These are phyloP conservation scores for Cordyceps militaris DNA, from an alignment of 2,329 filamentous ascomycete species.

Conservation along the genomic window DNA sequence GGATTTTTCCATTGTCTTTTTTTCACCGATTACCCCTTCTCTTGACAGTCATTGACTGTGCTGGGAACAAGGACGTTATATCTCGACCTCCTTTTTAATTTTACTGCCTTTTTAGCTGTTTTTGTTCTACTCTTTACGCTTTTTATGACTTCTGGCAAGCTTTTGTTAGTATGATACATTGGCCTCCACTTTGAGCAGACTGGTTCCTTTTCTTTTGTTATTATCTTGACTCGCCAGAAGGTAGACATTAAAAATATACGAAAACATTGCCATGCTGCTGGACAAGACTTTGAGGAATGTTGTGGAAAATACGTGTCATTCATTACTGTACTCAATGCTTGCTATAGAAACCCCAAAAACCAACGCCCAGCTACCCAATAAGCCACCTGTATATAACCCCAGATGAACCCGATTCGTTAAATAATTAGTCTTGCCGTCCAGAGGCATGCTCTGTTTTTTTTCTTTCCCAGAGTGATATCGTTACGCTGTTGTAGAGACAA, in stretches of 20 bases:
- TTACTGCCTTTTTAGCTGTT: not conserved
- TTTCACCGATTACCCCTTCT: not conserved
- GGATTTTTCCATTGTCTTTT: not conserved
- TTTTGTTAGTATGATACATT: conserved; percentile 2
- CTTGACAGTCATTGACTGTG: not conserved
- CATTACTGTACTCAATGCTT: too few species aligned
- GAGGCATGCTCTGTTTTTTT: too few species aligned
- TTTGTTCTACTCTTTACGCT: not conserved
- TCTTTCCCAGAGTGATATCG: too few species aligned
- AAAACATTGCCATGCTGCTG: not conserved
- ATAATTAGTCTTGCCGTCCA: too few species aligned
- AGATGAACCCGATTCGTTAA: too few species aligned
- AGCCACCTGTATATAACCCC: too few species aligned
- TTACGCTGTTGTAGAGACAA: too few species aligned
- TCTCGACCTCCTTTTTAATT: not conserved
- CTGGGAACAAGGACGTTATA: not conserved
- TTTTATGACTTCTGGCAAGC: conserved; percentile 4
- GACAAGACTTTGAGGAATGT: too few species aligned
- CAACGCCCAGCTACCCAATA: too few species aligned
- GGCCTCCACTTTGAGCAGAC: conserved; percentile 4
- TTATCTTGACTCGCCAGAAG: not conserved
- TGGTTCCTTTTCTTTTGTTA: not conserved
- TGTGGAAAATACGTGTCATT: too few species aligned
- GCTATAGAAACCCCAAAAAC: too few species aligned
- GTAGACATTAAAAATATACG: not conserved